These are phyloP conservation scores for Microdochium bolleyi DNA, from an alignment of 2,329 filamentous ascomycete species.

Conservation along the genomic window DNA sequence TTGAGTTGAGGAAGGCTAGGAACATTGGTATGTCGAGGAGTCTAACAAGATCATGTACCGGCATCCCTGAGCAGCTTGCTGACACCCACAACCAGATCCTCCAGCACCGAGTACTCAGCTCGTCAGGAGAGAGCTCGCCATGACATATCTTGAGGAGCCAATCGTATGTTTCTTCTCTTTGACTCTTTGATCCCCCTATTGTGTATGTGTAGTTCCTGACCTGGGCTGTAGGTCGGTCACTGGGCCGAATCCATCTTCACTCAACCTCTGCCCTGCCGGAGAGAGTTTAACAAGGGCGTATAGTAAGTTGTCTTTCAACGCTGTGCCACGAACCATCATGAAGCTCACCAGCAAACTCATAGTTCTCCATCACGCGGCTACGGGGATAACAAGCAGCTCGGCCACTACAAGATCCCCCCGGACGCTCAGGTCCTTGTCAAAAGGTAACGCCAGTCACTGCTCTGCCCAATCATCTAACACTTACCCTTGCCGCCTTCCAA, in stretches of 20 bases:
- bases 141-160: background rate
- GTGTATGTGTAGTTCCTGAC: no score
- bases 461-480: no score
- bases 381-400: conserved; percentile 28
- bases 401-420: conserved; percentile 33
- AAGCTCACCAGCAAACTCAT: background rate
- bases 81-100: conserved; percentile 12
- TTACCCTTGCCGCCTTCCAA: no score
- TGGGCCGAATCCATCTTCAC: conserved; percentile 57
- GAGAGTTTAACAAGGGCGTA: conserved; percentile 34
- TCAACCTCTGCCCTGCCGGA: conserved; percentile 40
- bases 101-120: conserved; percentile 18
- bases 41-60: background rate
- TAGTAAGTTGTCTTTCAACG: conserved; percentile 17
- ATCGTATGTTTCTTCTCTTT: background rate
- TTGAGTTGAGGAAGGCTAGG: conserved; percentile 43
- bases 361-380: conserved; percentile 39
- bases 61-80: background rate
- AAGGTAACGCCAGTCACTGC: conserved; percentile 39
- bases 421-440: conserved; percentile 46
- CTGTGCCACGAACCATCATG: background rate
- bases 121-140: background rate
- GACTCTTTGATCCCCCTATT: background rate
- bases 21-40: conserved; percentile 37
- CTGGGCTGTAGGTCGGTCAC: conserved; percentile 37